Conservation (phyloP, 768 basidiomycete species). For the Tricholoma terreum region DNA sequence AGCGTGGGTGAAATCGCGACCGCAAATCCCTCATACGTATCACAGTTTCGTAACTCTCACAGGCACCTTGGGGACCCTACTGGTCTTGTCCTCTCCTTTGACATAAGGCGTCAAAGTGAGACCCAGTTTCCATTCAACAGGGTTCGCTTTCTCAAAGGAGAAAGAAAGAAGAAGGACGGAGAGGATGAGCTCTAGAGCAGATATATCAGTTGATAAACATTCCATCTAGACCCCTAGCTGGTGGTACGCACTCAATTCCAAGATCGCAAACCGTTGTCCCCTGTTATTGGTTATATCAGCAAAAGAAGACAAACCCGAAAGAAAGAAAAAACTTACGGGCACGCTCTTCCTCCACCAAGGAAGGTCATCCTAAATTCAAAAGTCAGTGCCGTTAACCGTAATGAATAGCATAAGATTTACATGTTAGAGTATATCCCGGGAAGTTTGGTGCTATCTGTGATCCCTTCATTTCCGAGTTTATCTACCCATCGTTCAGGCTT, state of each 20-base stretch:
- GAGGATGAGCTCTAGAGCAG: slow-evolving; percentile 22
- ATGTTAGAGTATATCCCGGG: slow-evolving; percentile 44
- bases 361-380: slow-evolving; percentile 39
- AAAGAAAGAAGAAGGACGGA: slow-evolving; percentile 21
- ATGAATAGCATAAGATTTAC: slow-evolving; percentile 17
- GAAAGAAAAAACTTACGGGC: slow-evolving; percentile 36
- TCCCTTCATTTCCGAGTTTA: slow-evolving; percentile 17
- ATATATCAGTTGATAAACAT: neutral
- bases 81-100: slow-evolving; percentile 10
- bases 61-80: slow-evolving; percentile 12
- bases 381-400: neutral
- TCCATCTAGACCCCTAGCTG: neutral
- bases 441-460: slow-evolving; percentile 31
- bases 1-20: neutral
- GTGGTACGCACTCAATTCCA: slow-evolving; percentile 34
- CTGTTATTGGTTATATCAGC: slow-evolving; percentile 12
- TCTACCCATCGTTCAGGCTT: slow-evolving; percentile 50
- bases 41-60: slow-evolving; percentile 13
- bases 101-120: slow-evolving; percentile 22
- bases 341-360: slow-evolving; percentile 41
- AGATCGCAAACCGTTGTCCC: slow-evolving; percentile 36
- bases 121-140: slow-evolving; percentile 26
- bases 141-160: slow-evolving; percentile 15
- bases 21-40: neutral
- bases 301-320: slow-evolving; percentile 10